Percentiles rank a stretch among this genome's conserved stretches.
Conservation (phyloP, 352 stramenopile species). For the Phytophthora podocarpi region DNA sequence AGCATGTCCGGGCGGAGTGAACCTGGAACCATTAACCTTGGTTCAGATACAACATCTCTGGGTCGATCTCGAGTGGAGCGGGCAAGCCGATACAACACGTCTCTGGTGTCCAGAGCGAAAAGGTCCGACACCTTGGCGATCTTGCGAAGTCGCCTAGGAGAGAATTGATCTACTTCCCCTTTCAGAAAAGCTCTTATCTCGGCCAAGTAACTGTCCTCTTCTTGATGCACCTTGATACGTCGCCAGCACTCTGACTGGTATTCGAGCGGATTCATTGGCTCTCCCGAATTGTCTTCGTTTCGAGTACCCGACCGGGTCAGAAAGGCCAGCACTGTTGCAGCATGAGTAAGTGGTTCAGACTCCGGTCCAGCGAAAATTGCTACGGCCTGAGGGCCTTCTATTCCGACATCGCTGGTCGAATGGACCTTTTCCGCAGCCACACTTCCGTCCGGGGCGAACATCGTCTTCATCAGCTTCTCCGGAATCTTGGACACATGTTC, state of each 20-base stretch:
- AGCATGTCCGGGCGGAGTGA: too few relatives aligned
- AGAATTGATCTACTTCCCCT: neutral
- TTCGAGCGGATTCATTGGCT: neutral
- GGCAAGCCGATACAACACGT: neutral
- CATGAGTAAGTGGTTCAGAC: too few relatives aligned
- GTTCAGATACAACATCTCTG: neutral
- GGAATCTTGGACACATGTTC: slow-evolving; percentile 1
- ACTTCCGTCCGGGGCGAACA: too few relatives aligned
- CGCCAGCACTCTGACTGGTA: slow-evolving; percentile 6
- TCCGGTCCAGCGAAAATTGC: too few relatives aligned
- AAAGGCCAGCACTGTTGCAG: too few relatives aligned
- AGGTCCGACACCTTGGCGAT: neutral
- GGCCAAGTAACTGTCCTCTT: neutral
- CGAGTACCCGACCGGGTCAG: too few relatives aligned
- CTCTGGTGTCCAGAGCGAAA: neutral
- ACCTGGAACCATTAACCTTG: neutral
- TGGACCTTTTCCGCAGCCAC: too few relatives aligned
- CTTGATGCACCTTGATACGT: neutral
- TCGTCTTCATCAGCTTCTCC: slow-evolving; percentile 4
- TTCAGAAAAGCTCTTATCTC: neutral
- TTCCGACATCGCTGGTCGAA: too few relatives aligned
- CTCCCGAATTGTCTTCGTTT: too few relatives aligned
- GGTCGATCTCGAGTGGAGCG: neutral
- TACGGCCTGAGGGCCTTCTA: too few relatives aligned
- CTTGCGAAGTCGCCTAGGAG: neutral